Evolutionary conservation across 306 rosid species (phyloP).

Genomic region (Gynostemma pentaphyllum): DNA sequence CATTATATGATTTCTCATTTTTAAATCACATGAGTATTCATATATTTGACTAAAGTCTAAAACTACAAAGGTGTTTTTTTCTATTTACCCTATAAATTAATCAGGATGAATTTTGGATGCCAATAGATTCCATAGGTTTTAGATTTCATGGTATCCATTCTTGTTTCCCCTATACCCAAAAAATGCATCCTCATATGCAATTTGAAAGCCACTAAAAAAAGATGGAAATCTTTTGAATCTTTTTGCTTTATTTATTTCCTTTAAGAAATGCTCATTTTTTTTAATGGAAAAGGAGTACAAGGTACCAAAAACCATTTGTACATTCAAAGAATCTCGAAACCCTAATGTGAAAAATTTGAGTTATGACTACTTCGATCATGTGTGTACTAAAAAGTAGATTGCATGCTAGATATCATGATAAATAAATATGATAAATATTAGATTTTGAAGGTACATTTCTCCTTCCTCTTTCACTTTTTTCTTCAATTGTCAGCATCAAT

Average conservation of each 20-base stretch:
- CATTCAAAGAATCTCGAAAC: conserved; percentile 5
- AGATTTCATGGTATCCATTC: no score
- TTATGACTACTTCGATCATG: not conserved
- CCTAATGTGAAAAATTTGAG: not conserved
- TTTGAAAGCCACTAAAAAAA: not conserved
- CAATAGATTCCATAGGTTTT: no score
- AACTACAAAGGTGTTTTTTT: no score
- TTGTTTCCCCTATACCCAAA: no score
- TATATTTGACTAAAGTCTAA: no score
- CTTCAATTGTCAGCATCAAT: conserved; percentile 1
- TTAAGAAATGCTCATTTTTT: no score
- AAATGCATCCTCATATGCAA: no score
- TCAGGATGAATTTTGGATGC: no score
- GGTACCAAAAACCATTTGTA: not conserved
- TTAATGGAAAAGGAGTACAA: not conserved
- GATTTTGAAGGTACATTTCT: conserved; percentile 2
- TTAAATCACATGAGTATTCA: no score
- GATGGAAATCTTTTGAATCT: not conserved
- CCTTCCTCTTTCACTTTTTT: not conserved
- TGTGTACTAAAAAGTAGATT: not conserved
- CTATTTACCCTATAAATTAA: no score
- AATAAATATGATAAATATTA: not conserved
- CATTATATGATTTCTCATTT: no score
- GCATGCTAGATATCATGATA: not conserved
- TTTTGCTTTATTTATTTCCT: not conserved